Evolutionary conservation across 768 basidiomycete species (phyloP).

Genomic region (Wakefieldia striispora): DNA sequence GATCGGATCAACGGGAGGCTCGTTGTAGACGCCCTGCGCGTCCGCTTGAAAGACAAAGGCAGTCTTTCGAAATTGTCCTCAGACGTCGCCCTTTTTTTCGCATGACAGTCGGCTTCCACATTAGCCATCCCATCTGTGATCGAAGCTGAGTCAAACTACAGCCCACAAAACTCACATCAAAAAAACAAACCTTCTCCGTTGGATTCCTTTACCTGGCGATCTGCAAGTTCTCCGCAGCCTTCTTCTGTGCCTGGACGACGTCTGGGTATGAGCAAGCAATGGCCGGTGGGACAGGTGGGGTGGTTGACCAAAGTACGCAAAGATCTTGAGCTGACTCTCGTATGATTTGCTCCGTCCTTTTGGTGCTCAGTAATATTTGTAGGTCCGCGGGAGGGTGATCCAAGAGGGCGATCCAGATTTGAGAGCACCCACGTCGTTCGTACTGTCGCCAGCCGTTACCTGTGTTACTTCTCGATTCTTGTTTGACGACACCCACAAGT

Average conservation of each 20-base stretch:
- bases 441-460: constrained; percentile 99
- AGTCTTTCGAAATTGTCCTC: too few relatives aligned
- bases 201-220: constrained; percentile 78
- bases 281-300: constrained; percentile 91
- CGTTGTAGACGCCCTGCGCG: constrained; percentile 27
- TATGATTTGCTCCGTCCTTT: constrained; percentile 88
- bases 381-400: constrained; percentile 92
- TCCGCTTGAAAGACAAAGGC: too few relatives aligned
- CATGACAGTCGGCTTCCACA: constrained; percentile 93
- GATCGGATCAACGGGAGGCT: constrained; percentile 50
- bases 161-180: not conserved
- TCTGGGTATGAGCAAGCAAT: constrained; percentile 89
- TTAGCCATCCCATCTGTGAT: constrained; percentile 87
- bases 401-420: constrained; percentile 92
- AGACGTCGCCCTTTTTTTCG: too few relatives aligned
- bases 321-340: constrained; percentile 91
- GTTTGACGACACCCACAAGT: not conserved
- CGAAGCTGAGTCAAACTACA: constrained; percentile 69
- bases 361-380: constrained; percentile 91
- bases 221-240: constrained; percentile 63
- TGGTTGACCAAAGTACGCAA: constrained; percentile 85
- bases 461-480: constrained; percentile 28
- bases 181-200: constrained; percentile 74
- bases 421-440: constrained; percentile 97
- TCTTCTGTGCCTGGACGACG: constrained; percentile 85